Percentiles rank a stretch among this genome's conserved stretches.
phyloP scores from a whole-genome alignment of 129 eudicot genomes.

The Pittosporum tobira region DNA sequence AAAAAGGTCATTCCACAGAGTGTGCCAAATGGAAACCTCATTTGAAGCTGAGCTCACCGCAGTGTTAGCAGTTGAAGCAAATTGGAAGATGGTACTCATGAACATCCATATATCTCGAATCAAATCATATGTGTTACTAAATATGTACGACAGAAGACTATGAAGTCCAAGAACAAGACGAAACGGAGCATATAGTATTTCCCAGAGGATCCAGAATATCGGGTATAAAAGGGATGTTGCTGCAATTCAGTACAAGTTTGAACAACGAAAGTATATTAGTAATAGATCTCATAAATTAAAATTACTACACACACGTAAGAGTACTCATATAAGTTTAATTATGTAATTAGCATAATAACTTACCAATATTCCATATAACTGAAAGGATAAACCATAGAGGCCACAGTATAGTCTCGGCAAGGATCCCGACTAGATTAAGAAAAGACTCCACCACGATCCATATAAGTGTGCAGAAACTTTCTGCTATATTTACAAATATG shows the following conservation, averaged over 20 bases:
- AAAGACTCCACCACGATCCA: constrained; percentile 50
- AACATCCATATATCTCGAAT: constrained; percentile 42
- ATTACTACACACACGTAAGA: background rate
- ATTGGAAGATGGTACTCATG: constrained; percentile 40
- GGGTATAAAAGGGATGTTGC: constrained; percentile 57
- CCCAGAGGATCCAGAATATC: constrained; percentile 58
- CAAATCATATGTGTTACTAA: constrained; percentile 30
- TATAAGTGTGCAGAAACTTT: constrained; percentile 36
- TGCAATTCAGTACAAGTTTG: constrained; percentile 26
- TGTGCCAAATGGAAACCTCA: constrained; percentile 75
- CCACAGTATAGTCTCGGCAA: constrained; percentile 45
- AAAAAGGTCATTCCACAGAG: constrained; percentile 93
- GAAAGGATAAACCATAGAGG: constrained; percentile 62
- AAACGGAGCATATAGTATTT: constrained; percentile 58
- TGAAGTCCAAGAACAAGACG: constrained; percentile 46
- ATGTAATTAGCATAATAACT: constrained; percentile 9
- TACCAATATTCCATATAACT: constrained; percentile 63
- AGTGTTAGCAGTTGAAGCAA: constrained; percentile 58
- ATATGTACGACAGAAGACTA: constrained; percentile 35
- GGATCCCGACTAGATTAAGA: constrained; percentile 39
- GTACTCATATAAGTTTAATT: background rate
- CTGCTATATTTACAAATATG: constrained; percentile 31
- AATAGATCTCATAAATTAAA: background rate
- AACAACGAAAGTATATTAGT: background rate
- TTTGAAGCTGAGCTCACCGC: constrained; percentile 45